A percentile compares a stretch with the other conserved stretches of the same genome.
phyloP scores from a whole-genome alignment of 129 eudicot genomes.

The Tanacetum coccineum region DNA sequence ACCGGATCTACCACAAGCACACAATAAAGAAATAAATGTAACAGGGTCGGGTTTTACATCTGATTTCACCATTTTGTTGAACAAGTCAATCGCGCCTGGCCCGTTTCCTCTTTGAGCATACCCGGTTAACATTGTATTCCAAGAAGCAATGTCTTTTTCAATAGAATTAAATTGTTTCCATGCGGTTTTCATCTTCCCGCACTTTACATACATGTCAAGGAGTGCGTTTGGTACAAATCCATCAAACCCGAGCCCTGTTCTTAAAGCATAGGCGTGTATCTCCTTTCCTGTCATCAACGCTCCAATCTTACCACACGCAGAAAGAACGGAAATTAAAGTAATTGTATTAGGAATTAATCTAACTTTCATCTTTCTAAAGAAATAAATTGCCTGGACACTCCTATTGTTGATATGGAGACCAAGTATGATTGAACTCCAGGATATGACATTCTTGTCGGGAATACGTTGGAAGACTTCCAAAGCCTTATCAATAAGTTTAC shows the following conservation, averaged over 20 bases:
- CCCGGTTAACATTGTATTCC: conserved; percentile 79
- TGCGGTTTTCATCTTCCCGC: conserved; percentile 62
- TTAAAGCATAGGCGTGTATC: conserved; percentile 72
- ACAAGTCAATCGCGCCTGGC: conserved; percentile 45
- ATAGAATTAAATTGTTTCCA: conserved; percentile 50
- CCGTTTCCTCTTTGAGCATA: conserved; percentile 69
- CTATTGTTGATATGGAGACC: conserved; percentile 68
- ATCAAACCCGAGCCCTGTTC: conserved; percentile 46
- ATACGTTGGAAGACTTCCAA: conserved; percentile 73
- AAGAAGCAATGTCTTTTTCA: conserved; percentile 55
- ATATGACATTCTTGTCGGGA: conserved; percentile 60
- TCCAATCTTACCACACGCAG: conserved; percentile 84
- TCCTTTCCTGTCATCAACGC: conserved; percentile 77
- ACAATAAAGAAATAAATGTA: conserved; percentile 63
- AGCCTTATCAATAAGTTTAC: conserved; percentile 75
- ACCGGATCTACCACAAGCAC: conserved; percentile 83
- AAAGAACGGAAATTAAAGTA: conserved; percentile 57
- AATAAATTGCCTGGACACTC: conserved; percentile 62
- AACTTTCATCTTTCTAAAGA: conserved; percentile 64
- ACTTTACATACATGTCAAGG: conserved; percentile 78
- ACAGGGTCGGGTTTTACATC: conserved; percentile 57
- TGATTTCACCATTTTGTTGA: conserved; percentile 48
- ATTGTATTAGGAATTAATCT: conserved; percentile 56
- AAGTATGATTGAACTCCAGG: conserved; percentile 81
- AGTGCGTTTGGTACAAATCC: conserved; percentile 73